Evolutionary conservation across 139 green algal genomes (phyloP).

Genomic region (Microglena sp.): DNA sequence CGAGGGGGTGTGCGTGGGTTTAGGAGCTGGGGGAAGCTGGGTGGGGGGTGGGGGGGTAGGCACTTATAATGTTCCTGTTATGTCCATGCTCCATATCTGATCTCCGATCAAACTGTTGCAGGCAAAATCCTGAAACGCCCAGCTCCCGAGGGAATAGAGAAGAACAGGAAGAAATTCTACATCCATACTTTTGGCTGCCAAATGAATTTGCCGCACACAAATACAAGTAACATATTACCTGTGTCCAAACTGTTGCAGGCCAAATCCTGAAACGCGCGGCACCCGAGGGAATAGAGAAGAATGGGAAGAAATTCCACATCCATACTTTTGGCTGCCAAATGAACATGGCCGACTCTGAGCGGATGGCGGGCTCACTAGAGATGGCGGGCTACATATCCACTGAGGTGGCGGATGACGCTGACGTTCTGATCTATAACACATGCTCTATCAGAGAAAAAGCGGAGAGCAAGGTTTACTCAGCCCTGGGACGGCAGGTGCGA

Average conservation of each 20-base stretch:
- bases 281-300: slow-evolving; percentile 19
- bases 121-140: slow-evolving; percentile 33
- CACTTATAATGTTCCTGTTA: too few relatives aligned
- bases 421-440: slow-evolving; percentile 97
- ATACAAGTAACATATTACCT: background rate
- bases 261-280: slow-evolving; percentile 27
- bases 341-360: slow-evolving; percentile 91
- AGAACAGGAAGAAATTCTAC: background rate
- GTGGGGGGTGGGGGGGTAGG: too few relatives aligned
- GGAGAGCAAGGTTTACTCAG: slow-evolving; percentile 91
- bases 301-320: slow-evolving; percentile 84
- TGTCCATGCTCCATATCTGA: background rate
- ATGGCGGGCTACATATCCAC: slow-evolving; percentile 69
- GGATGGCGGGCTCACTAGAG: slow-evolving; percentile 92
- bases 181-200: background rate
- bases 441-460: slow-evolving; percentile 95
- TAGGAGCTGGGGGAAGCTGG: too few relatives aligned
- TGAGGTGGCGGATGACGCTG: slow-evolving; percentile 60
- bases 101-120: background rate
- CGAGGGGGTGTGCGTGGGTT: too few relatives aligned
- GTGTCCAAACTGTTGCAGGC: slow-evolving; percentile 10
- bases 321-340: slow-evolving; percentile 97
- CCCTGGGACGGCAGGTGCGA: slow-evolving; percentile 63
- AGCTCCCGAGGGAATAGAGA: too few relatives aligned
- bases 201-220: background rate